Evolutionary conservation across 371 early-diverging fungal species (phyloP).

Genomic region (Mucor saturninus): DNA sequence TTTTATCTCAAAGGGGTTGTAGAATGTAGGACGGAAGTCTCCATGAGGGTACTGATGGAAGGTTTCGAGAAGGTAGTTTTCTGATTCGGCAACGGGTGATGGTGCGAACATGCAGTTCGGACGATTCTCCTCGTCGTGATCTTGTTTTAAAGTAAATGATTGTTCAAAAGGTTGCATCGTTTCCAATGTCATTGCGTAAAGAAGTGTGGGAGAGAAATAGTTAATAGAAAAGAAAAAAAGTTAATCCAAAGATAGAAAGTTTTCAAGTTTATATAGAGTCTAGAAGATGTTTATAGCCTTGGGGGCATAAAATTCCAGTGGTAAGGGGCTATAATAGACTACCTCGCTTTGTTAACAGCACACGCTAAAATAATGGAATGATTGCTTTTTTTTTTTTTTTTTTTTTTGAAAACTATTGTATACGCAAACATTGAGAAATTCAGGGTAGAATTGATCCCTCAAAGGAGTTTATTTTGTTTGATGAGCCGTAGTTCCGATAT

Average conservation of each 20-base stretch:
- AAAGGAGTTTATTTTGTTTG: slow-evolving; percentile 1
- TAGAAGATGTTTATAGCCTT: neutral
- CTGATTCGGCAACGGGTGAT: slow-evolving; percentile 1
- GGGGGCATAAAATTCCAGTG: slow-evolving; percentile 7
- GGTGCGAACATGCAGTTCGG: slow-evolving; percentile 5
- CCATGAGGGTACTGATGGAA: slow-evolving; percentile 63
- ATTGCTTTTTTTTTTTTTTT: slow-evolving; percentile 1
- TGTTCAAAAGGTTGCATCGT: slow-evolving; percentile 47
- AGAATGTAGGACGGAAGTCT: slow-evolving; percentile 72
- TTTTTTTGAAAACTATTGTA: slow-evolving; percentile 8
- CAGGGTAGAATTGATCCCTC: neutral
- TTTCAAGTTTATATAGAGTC: slow-evolving; percentile 1
- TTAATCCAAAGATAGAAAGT: neutral
- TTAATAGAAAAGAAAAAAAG: neutral
- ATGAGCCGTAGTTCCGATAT: slow-evolving; percentile 1
- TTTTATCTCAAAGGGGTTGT: slow-evolving; percentile 81
- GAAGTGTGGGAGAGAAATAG: neutral
- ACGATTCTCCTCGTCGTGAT: slow-evolving; percentile 3
- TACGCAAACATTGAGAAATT: slow-evolving; percentile 8
- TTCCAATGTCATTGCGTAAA: slow-evolving; percentile 22
- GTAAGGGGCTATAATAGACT: slow-evolving; percentile 6
- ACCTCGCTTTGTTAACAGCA: slow-evolving; percentile 2
- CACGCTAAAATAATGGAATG: slow-evolving; percentile 8
- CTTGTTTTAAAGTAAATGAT: slow-evolving; percentile 29
- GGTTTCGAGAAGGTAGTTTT: slow-evolving; percentile 39